A percentile compares a stretch with the other conserved stretches of the same genome.
phyloP scores from a whole-genome alignment of 202 grass and related monocot species.

The Carex sylvatica region DNA sequence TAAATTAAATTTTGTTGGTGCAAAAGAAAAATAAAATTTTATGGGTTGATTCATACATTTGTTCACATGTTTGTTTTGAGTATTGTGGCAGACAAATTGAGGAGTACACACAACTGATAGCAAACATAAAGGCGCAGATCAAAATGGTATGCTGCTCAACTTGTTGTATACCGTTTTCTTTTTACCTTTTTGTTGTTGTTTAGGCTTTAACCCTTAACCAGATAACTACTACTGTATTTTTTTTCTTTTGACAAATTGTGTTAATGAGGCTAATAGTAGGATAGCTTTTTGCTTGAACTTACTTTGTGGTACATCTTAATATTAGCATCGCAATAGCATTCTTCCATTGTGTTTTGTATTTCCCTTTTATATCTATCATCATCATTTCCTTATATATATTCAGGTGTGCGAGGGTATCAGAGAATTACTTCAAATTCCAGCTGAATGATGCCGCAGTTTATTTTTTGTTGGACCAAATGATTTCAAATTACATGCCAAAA shows the following conservation, averaged over 20 bases:
- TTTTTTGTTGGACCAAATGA: background rate
- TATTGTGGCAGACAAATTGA: slow-evolving; percentile 76
- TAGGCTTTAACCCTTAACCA: background rate
- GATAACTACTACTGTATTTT: background rate
- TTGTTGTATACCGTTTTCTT: background rate
- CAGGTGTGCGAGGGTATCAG: slow-evolving; percentile 79
- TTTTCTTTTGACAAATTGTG: background rate
- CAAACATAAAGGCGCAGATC: slow-evolving; percentile 82
- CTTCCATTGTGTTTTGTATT: slow-evolving; percentile 4
- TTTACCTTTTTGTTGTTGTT: background rate
- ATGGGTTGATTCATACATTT: background rate
- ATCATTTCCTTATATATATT: background rate
- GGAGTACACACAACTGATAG: slow-evolving; percentile 78
- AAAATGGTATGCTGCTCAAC: slow-evolving; percentile 55
- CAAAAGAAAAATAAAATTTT: background rate
- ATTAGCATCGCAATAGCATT: background rate
- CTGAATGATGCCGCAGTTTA: slow-evolving; percentile 28
- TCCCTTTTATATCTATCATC: background rate
- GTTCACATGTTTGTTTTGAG: slow-evolving; percentile 1
- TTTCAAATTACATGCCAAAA: slow-evolving; percentile 8
- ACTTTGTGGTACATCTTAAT: background rate
- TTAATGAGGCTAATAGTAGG: background rate
- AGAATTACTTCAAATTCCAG: slow-evolving; percentile 58
- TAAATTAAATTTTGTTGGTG: background rate
- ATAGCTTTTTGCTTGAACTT: background rate